These are phyloP conservation scores for Salvia miltiorrhiza DNA, from an alignment of 257 asterid genomes.

Conservation along the genomic window DNA sequence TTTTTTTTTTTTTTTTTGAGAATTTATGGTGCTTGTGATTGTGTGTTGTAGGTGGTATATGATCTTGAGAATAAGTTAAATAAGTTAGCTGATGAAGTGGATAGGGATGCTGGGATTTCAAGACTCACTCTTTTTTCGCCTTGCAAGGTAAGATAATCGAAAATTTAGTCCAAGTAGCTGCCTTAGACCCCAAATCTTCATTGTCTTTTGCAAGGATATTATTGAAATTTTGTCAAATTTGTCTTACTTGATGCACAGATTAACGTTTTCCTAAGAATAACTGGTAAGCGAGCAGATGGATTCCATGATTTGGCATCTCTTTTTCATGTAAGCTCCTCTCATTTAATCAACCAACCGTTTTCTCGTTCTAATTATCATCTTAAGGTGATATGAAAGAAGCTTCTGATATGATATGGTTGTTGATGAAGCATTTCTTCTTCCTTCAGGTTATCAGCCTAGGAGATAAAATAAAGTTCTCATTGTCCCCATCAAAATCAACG, in stretches of 20 bases:
- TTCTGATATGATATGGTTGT: background rate
- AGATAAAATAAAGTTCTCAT: constrained; percentile 79
- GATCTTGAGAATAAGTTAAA: constrained; percentile 57
- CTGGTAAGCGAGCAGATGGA: constrained; percentile 71
- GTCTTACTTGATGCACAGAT: constrained; percentile 38
- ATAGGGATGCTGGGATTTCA: constrained; percentile 64
- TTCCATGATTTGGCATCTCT: constrained; percentile 91
- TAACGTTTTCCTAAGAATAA: constrained; percentile 75
- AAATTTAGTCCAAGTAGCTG: background rate
- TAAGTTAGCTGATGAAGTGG: constrained; percentile 84
- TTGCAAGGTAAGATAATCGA: constrained; percentile 71
- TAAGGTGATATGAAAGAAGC: constrained; percentile 14
- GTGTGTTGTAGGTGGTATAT: constrained; percentile 48
- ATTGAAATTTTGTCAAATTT: background rate
- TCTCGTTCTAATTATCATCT: background rate
- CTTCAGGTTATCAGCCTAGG: constrained; percentile 89
- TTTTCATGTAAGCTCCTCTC: constrained; percentile 62
- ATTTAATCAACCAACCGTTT: background rate
- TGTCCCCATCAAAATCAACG: constrained; percentile 73
- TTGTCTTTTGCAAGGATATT: background rate
- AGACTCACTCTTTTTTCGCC: constrained; percentile 85
- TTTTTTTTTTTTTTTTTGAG: background rate
- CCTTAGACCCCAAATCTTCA: background rate
- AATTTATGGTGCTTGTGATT: constrained; percentile 7
- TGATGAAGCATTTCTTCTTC: constrained; percentile 15